Evolutionary conservation across 1,284 basidiomycete species (phyloP), one percentile per base, ranked within the genome.

Genomic region (Sphaerobolus stellatus): DNA sequence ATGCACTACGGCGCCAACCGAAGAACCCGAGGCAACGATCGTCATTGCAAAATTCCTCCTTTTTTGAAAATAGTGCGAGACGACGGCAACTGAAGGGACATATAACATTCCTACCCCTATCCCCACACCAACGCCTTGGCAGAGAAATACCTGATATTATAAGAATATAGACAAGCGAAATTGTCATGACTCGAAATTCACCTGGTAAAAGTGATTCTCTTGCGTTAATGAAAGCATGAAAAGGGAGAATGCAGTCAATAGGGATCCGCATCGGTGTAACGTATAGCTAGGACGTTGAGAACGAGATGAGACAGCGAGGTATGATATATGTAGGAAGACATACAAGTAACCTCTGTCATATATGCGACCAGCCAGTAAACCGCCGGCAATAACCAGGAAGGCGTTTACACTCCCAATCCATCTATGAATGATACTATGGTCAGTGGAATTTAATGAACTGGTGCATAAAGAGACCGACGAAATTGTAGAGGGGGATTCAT

Each of bases 41-140:
- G 22, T 27, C 41, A 43, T 43, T 3, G 62, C 66, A 16, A 73
- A 52, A 31, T 67, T 64, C 13, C 69, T 62, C 16, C 60, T 64
- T 43, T 60, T 63, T 8, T 60, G 47, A 45, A 73, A 73, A 59
- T 73, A 69, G 27, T 71, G 71, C n/a, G 71, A 72, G 14, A 72
- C 38, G 13, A 74, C 60, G n/a, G 70, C 65, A 27, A 73, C 56
- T 5, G 62, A 62, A 11, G 70, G 69, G 16, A 73, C 61, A 44
- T 68, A 72, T 38, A 63, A 58, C 57, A 67, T 61, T 41, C 73
- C 72, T 13, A 64, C 58, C 41, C 68, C 67, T 3, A 72, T 56
- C 3, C 71, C 73, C 6, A 65, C 58, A 6, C 68, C 71, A 13
- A 75, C 41, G 11, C 70, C 73, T 30, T 75, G 73, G 3, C 59